Base-by-base conservation (phyloP, 495 filamentous ascomycete genomes). In the Evernia prunastri region DNA sequence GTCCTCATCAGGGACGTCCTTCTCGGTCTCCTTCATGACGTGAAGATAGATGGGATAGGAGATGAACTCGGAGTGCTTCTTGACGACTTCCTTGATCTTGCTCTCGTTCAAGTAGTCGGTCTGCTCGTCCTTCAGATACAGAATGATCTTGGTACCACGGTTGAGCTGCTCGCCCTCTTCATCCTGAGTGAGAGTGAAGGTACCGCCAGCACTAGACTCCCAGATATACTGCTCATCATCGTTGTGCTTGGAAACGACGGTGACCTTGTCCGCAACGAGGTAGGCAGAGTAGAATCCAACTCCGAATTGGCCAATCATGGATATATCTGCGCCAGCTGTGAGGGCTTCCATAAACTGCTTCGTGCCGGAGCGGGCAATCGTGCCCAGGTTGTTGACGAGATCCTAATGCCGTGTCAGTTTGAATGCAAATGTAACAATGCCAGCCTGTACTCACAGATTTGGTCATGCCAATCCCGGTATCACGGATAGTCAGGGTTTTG, bases 21-120 rank as follows among this genome's bases (percentile, higher is more conserved):
- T 96, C 90, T 98, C 94, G 72, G 87, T 93, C 89, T 97, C 95
- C 86, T 98, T 98, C 75, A 89, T 79, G 74, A 97, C 90, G 79
- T 98, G 94, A 65, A 98, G 94, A 85, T 96, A 98, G 86, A 98
- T 98, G 70, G 94, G 94, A 86, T 98, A 98, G 60, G 95, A 97
- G 85, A 98, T 98, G 88, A 98, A 98, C 84, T 98, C 94, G 77
- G 94, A 97, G 88, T 98, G 94, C 89, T 98, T 98, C 91, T 97
- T 97, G 81, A 98, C 91, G 68, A 98, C 92, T 86, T 98, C 94
- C 89, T 98, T 98, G 84, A 98, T 91, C 84, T 93, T 92, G 83
- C 86, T 86, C 86, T 97, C 93, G 79, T 97, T 93, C 72, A 97
- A 87, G 85, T 96, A 98, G 79, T 97, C 94, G 65, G 80, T 84